Evolutionary conservation across 805 yeast genomes (phyloP).

Genomic region (Candida anglica): DNA sequence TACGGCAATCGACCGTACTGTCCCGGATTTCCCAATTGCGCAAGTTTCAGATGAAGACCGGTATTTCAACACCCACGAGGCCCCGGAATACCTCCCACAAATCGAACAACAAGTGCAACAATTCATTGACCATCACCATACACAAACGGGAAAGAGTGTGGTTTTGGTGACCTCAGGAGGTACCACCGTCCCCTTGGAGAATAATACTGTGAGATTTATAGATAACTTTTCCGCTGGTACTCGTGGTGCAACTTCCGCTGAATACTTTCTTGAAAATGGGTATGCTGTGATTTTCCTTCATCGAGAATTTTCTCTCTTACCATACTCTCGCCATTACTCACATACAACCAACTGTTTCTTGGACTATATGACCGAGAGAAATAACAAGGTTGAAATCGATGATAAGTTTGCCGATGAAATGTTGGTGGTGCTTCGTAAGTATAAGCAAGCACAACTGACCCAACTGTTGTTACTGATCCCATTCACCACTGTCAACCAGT

Average conservation of each 20-base stretch:
- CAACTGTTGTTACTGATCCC: slow-evolving; percentile 68
- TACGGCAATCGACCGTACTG: slow-evolving; percentile 74
- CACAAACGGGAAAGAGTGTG: slow-evolving; percentile 44
- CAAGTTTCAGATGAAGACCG: slow-evolving; percentile 64
- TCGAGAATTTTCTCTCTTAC: slow-evolving; percentile 86
- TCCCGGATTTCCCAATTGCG: slow-evolving; percentile 79
- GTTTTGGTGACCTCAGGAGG: slow-evolving; percentile 95
- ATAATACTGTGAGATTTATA: slow-evolving; percentile 93
- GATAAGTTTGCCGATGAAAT: slow-evolving; percentile 58
- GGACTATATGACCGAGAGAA: slow-evolving; percentile 67
- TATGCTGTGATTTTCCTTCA: slow-evolving; percentile 92
- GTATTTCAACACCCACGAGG: slow-evolving; percentile 67
- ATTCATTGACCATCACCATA: slow-evolving; percentile 56
- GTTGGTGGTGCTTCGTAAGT: slow-evolving; percentile 56
- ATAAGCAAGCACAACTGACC: slow-evolving; percentile 45
- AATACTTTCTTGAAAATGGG: slow-evolving; percentile 77
- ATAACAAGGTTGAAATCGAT: slow-evolving; percentile 58
- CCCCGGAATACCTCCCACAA: slow-evolving; percentile 70
- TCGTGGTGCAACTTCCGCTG: slow-evolving; percentile 95
- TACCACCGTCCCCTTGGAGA: slow-evolving; percentile 95
- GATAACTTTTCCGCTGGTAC: slow-evolving; percentile 98
- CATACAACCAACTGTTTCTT: slow-evolving; percentile 82
- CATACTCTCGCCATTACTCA: slow-evolving; percentile 86
- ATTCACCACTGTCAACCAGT: slow-evolving; percentile 93
- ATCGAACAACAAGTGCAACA: slow-evolving; percentile 52